These are phyloP conservation scores for Chlamydomonas schloesseri DNA, from an alignment of 139 green algal genomes.

Conservation along the genomic window DNA sequence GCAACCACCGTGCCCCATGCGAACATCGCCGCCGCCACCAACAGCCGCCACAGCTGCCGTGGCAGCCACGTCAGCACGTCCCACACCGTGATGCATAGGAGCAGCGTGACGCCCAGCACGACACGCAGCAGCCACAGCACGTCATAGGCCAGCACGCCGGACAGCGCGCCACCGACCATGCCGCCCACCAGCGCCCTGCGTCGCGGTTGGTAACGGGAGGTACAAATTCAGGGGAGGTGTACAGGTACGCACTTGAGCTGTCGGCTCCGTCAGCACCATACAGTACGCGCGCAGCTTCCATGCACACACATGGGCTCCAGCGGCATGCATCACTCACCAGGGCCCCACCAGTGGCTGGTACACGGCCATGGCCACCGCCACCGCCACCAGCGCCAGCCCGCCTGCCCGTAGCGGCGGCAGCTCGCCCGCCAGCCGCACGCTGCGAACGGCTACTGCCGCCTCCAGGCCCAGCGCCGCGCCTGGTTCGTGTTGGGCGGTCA, in stretches of 20 bases:
- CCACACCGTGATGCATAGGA: not conserved
- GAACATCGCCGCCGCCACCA: not conserved
- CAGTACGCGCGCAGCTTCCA: too few relatives aligned
- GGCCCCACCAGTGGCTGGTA: slow-evolving; percentile 37
- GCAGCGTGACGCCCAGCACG: not conserved
- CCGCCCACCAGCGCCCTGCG: slow-evolving; percentile 29
- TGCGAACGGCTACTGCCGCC: slow-evolving; percentile 4
- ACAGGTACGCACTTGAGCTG: too few relatives aligned
- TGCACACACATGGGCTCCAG: too few relatives aligned
- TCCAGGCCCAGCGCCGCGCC: slow-evolving; percentile 33
- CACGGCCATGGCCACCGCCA: not conserved
- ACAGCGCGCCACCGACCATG: slow-evolving; percentile 19
- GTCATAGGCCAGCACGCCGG: slow-evolving; percentile 16
- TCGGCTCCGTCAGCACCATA: too few relatives aligned
- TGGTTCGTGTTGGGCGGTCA: not conserved
- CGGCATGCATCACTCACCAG: not conserved
- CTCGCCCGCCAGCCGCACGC: not conserved
- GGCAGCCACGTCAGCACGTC: slow-evolving; percentile 8
- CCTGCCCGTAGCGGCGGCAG: not conserved
- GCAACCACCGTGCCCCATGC: not conserved
- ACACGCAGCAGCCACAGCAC: slow-evolving; percentile 10
- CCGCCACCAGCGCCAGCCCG: not conserved
- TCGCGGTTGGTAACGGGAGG: too few relatives aligned
- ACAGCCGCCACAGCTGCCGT: not conserved
- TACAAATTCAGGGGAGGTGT: too few relatives aligned